phyloP scores from a whole-genome alignment of 371 early-diverging fungal species.

The Capillidium heterosporum region DNA sequence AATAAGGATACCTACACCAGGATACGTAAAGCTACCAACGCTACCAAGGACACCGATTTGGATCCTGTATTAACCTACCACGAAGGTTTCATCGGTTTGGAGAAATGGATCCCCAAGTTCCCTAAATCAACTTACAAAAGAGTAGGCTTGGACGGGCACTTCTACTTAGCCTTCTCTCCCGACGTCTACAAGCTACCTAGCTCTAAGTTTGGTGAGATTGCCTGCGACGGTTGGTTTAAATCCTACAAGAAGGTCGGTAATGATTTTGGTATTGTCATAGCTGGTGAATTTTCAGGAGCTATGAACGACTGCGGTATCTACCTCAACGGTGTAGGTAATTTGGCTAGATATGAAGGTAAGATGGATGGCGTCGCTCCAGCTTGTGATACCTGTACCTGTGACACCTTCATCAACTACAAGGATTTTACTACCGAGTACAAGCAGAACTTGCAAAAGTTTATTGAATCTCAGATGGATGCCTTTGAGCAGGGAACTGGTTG shows the following conservation, averaged over 20 bases:
- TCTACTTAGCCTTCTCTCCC: neutral
- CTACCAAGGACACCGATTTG: conserved; percentile 8
- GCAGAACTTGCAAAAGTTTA: conserved; percentile 12
- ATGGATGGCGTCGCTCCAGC: conserved; percentile 11
- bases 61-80: conserved; percentile 10
- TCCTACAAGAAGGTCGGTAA: neutral
- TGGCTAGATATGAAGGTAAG: conserved; percentile 47
- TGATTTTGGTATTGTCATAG: neutral
- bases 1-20: conserved; percentile 9
- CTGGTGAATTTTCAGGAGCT: conserved; percentile 51
- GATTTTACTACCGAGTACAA: conserved; percentile 11
- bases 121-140: conserved; percentile 8
- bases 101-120: conserved; percentile 12
- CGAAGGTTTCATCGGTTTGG: conserved; percentile 16
- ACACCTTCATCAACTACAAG: conserved; percentile 16
- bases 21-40: conserved; percentile 5
- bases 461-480: conserved; percentile 22
- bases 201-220: neutral
- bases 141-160: neutral
- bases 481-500: conserved; percentile 27
- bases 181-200: neutral
- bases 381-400: conserved; percentile 26
- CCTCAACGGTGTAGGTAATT: conserved; percentile 44
- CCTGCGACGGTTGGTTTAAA: neutral
- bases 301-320: conserved; percentile 55